These are phyloP conservation scores for Talaromyces sp. DNA, from an alignment of 2,329 filamentous ascomycete species.

Conservation along the genomic window DNA sequence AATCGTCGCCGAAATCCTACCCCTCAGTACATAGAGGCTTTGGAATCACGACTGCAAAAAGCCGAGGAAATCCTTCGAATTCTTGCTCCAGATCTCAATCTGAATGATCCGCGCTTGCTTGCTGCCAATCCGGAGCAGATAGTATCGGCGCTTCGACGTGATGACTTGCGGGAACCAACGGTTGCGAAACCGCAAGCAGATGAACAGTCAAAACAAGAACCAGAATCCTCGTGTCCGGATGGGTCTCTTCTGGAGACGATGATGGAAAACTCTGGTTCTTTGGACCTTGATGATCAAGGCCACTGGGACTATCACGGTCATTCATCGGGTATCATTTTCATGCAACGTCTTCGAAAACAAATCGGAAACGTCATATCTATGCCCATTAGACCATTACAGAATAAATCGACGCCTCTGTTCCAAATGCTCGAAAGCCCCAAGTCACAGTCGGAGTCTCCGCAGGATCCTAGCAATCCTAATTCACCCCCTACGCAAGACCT, in stretches of 20 bases:
- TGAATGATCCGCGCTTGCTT: constrained; percentile 81
- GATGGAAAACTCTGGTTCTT: constrained; percentile 86
- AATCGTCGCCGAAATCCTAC: constrained; percentile 86
- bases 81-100: constrained; percentile 76
- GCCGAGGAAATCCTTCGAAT: constrained; percentile 76
- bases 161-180: constrained; percentile 21
- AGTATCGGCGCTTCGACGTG: constrained; percentile 45
- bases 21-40: constrained; percentile 86
- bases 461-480: constrained; percentile 43
- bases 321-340: constrained; percentile 86
- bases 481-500: constrained; percentile 61
- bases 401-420: constrained; percentile 49
- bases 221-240: constrained; percentile 37
- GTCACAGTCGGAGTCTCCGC: constrained; percentile 62
- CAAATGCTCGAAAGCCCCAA: constrained; percentile 68
- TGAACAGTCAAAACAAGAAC: constrained; percentile 22
- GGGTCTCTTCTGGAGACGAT: constrained; percentile 84
- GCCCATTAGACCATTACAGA: constrained; percentile 55
- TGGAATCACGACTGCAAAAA: constrained; percentile 77
- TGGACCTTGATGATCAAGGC: constrained; percentile 87
- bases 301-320: constrained; percentile 94
- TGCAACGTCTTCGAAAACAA: constrained; percentile 81
- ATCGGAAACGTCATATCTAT: constrained; percentile 68
- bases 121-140: constrained; percentile 67
- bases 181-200: constrained; percentile 20